Base-by-base conservation (phyloP, 352 stramenopile genomes). In the Globisporangium echinulatum region DNA sequence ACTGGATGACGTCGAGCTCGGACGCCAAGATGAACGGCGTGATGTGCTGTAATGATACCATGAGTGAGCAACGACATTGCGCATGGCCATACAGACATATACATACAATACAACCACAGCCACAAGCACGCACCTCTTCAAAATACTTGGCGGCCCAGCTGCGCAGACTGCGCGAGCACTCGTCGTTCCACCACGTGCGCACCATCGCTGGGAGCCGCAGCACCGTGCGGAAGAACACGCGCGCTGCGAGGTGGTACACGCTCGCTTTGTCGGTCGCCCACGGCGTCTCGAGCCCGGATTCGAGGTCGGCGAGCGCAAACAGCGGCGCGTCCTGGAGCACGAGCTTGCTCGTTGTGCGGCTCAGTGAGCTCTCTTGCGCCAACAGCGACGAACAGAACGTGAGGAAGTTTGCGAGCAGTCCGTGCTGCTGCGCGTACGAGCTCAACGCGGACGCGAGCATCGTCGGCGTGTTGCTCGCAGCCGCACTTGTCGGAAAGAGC, bases 131-230 rank as follows among this genome's bases (percentile, higher is more conserved):
- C 64, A 87, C 75, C 66, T 96, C 82, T 71, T 92, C 78, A 63
- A 92, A 96, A 70, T 96, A 96, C 56, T 94, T 94, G 54, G 74
- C 71, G 33, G 87, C 83, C 87, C 88, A 96, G 60, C 75, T 90
- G 49, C 83, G 79, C 11, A 87, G 69, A 33, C 78, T 87, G 19
- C 87, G 78, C 7, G 74, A 83, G 66, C 88, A 97, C 25, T 93
- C 82, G 54, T 97, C 87, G 42, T 94, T 94, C 87, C 87, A 97
- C 87, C 88, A 97, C 11, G 85, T 80, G 36, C 88, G 85, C 52
- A 94, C 86, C 71, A 97, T 91, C 7, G 87, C 83, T 25, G 88
- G 87, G 11, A 97, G 64, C 4, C 80, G 80, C 62, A 91, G 59
- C 7, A 90, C 83, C 15, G 85, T 95, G 39, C 81, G 82, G 71